Percentiles rank a stretch among this genome's conserved stretches.
These are phyloP conservation scores for Pythium scleroteichum DNA, from an alignment of 352 stramenopile species.

Conservation along the genomic window DNA sequence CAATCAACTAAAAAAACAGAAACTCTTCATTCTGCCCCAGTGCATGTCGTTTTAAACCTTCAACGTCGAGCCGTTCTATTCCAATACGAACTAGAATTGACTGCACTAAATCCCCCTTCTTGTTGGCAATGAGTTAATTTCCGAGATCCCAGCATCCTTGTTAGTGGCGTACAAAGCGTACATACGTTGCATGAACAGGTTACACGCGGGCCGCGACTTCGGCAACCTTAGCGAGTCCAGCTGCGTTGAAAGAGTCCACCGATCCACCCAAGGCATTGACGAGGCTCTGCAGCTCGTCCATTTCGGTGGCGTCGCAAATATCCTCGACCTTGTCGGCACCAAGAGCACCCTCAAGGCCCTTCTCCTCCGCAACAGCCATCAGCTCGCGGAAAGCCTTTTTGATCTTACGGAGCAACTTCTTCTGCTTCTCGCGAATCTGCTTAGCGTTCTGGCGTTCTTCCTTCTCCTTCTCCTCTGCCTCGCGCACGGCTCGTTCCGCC, in stretches of 20 bases:
- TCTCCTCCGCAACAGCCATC: slow-evolving; percentile 61
- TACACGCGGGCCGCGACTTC: slow-evolving; percentile 32
- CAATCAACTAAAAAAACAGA: slow-evolving; percentile 39
- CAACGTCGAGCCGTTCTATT: no score
- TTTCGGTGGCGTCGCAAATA: slow-evolving; percentile 69
- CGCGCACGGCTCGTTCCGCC: slow-evolving; percentile 40
- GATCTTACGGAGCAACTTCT: slow-evolving; percentile 81
- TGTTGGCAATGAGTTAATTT: not conserved
- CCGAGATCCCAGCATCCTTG: no score
- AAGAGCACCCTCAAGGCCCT: slow-evolving; percentile 56
- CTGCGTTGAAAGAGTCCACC: slow-evolving; percentile 53
- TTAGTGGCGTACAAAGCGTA: no score
- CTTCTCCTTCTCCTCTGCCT: slow-evolving; percentile 76
- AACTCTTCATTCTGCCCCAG: not conserved
- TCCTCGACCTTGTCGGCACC: slow-evolving; percentile 77
- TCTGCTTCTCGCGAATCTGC: slow-evolving; percentile 81
- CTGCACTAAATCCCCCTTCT: no score
- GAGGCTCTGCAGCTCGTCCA: slow-evolving; percentile 68
- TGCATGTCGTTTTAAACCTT: not conserved
- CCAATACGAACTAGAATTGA: no score
- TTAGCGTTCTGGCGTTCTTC: slow-evolving; percentile 68
- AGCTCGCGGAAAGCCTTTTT: slow-evolving; percentile 86
- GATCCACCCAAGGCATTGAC: slow-evolving; percentile 58
- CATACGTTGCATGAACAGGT: no score
- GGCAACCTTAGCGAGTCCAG: slow-evolving; percentile 53